Evolutionary conservation across 441 rosid species (phyloP).

Genomic region (Hura crepitans): DNA sequence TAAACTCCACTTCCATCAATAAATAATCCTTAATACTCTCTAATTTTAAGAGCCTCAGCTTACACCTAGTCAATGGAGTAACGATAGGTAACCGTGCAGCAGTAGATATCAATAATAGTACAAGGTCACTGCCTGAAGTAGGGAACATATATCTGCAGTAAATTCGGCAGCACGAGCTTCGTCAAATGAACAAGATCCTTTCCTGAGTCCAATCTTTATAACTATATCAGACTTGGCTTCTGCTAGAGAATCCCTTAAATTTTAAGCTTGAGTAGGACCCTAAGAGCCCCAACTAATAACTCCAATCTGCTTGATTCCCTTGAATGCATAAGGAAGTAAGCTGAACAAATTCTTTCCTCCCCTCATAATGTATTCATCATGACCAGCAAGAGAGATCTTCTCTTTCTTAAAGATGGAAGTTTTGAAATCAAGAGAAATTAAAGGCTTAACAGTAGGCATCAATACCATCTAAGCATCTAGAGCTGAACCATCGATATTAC

Average conservation of each 20-base stretch:
- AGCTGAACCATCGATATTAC: too few species aligned
- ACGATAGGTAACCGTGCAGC: too few species aligned
- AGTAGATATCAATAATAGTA: constrained; percentile 77
- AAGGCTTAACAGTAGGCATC: constrained; percentile 26
- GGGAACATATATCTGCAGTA: constrained; percentile 68
- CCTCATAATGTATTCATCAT: constrained; percentile 54
- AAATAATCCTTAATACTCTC: too few species aligned
- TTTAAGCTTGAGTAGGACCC: constrained; percentile 93
- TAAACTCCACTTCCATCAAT: too few species aligned
- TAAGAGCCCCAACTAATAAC: constrained; percentile 95
- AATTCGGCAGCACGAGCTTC: constrained; percentile 89
- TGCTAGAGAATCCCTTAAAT: constrained; percentile 80
- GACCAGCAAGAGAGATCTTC: constrained; percentile 60
- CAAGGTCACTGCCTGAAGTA: constrained; percentile 90
- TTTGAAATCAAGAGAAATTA: constrained; percentile 51
- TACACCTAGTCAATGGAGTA: too few species aligned
- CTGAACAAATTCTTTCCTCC: constrained; percentile 85
- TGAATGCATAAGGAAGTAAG: constrained; percentile 68
- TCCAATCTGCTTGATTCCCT: constrained; percentile 85
- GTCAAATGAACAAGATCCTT: constrained; percentile 73
- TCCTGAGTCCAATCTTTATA: constrained; percentile 80
- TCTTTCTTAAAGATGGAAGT: constrained; percentile 64
- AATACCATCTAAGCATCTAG: too few species aligned
- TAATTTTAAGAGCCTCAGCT: too few species aligned
- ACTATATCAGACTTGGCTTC: constrained; percentile 72